phyloP scores from a whole-genome alignment of 2,329 filamentous ascomycete species.

The Cercospora janseana region DNA sequence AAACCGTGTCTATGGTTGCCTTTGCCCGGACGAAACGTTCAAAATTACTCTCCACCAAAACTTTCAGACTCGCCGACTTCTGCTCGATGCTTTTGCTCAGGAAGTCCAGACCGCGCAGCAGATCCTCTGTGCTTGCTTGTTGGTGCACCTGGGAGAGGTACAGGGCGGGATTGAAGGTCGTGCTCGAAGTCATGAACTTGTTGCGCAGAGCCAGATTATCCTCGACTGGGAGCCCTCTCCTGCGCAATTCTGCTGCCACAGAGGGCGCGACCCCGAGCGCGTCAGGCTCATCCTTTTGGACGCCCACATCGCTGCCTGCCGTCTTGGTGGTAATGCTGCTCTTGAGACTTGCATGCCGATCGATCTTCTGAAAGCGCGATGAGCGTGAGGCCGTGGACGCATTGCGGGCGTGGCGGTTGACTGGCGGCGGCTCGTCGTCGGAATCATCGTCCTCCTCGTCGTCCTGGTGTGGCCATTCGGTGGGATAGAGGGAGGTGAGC shows the following conservation, averaged over 20 bases:
- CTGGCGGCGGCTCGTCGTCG: constrained; percentile 44
- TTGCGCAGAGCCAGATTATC: constrained; percentile 73
- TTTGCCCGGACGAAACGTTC: constrained; percentile 97
- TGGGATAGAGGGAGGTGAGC: constrained; percentile 72
- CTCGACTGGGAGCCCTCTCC: constrained; percentile 75
- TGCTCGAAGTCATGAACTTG: constrained; percentile 91
- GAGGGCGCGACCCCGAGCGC: constrained; percentile 85
- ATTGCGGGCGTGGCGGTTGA: constrained; percentile 30
- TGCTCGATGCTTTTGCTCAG: constrained; percentile 92
- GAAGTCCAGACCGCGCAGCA: constrained; percentile 78
- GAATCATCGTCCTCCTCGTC: constrained; percentile 28
- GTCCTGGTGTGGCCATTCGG: constrained; percentile 79
- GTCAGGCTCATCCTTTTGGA: constrained; percentile 89
- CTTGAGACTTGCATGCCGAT: constrained; percentile 68
- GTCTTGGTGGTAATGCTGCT: constrained; percentile 56
- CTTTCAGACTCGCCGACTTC: constrained; percentile 94
- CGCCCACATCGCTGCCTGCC: constrained; percentile 66
- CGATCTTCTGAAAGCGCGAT: constrained; percentile 73
- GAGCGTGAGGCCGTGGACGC: constrained; percentile 29
- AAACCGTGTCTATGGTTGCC: constrained; percentile 97
- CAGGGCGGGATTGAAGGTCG: constrained; percentile 85
- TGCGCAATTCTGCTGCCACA: constrained; percentile 75
- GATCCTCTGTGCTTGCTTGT: constrained; percentile 74
- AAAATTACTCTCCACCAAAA: constrained; percentile 95
- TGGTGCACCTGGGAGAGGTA: constrained; percentile 93